These are phyloP conservation scores for Lonicera japonica DNA, from an alignment of 129 eudicot species.

Conservation along the genomic window DNA sequence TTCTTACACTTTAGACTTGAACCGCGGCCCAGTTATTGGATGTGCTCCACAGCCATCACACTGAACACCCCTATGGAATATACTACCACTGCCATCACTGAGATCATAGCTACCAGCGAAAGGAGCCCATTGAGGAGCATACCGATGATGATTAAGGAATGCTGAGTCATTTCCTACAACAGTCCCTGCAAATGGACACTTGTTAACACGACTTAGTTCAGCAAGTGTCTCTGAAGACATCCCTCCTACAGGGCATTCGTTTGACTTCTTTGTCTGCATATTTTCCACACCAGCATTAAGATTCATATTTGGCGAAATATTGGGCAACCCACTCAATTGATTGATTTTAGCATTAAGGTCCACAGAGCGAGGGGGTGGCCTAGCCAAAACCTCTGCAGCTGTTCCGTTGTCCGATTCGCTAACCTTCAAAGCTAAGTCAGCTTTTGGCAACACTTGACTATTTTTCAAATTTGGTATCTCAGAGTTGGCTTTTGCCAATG, in stretches of 20 bases:
- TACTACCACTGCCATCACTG: constrained; percentile 28
- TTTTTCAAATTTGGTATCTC: constrained; percentile 8
- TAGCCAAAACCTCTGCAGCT: constrained; percentile 17
- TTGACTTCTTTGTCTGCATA: constrained; percentile 12
- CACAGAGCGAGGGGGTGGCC: constrained; percentile 9
- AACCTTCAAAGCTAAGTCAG: constrained; percentile 16
- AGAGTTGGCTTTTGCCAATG: not conserved
- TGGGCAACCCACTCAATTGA: not conserved
- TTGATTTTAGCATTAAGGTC: constrained; percentile 18
- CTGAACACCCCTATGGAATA: constrained; percentile 73
- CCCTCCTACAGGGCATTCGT: constrained; percentile 3
- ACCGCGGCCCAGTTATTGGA: constrained; percentile 84
- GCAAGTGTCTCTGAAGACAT: constrained; percentile 11
- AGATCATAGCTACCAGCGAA: constrained; percentile 27
- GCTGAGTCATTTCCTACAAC: constrained; percentile 20
- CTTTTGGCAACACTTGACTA: constrained; percentile 6
- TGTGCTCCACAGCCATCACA: constrained; percentile 85
- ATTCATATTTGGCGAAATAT: not conserved
- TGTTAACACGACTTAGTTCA: constrained; percentile 13
- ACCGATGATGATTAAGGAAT: constrained; percentile 13
- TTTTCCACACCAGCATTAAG: constrained; percentile 13
- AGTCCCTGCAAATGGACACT: constrained; percentile 47
- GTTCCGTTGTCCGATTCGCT: constrained; percentile 10
- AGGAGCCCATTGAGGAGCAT: constrained; percentile 22
- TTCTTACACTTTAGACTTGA: constrained; percentile 86